phyloP scores from a whole-genome alignment of 2,329 filamentous ascomycete genomes.

The Fusarium sp. region DNA sequence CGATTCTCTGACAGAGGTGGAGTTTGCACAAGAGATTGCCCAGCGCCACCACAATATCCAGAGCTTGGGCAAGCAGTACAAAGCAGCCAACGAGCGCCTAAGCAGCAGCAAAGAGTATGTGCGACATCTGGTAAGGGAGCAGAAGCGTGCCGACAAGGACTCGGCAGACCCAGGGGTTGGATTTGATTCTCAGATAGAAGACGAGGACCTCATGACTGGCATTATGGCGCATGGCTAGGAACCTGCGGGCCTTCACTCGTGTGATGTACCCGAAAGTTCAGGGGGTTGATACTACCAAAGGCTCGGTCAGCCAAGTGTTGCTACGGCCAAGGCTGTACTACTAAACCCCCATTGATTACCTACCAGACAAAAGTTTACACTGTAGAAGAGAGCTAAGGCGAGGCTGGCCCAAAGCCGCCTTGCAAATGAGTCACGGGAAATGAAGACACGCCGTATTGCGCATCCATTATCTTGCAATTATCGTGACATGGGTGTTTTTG shows the following conservation, averaged over 20 bases:
- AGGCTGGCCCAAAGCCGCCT: background rate
- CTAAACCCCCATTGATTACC: background rate
- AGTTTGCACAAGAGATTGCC: slow-evolving; percentile 66
- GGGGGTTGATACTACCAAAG: background rate
- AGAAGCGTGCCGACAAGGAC: slow-evolving; percentile 64
- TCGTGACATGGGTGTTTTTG: no score
- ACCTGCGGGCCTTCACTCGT: background rate
- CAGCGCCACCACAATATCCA: slow-evolving; percentile 60
- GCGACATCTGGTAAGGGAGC: slow-evolving; percentile 62
- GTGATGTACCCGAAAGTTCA: no score
- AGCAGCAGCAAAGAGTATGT: slow-evolving; percentile 71
- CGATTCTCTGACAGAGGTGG: slow-evolving; percentile 63
- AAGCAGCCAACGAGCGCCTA: slow-evolving; percentile 68
- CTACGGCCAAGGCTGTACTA: background rate
- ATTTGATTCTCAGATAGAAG: slow-evolving; percentile 67
- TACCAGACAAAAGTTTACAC: background rate
- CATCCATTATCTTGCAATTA: no score
- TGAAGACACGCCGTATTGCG: slow-evolving; percentile 15
- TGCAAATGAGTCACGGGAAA: slow-evolving; percentile 29
- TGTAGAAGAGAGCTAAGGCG: background rate
- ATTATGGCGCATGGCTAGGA: slow-evolving; percentile 46
- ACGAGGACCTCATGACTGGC: slow-evolving; percentile 75
- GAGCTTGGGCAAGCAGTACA: slow-evolving; percentile 63
- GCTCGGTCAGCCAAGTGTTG: background rate
- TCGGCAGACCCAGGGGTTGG: slow-evolving; percentile 53